Conservation (phyloP, 1,284 basidiomycete species). For the Sanguinoderma infundibulare region DNA sequence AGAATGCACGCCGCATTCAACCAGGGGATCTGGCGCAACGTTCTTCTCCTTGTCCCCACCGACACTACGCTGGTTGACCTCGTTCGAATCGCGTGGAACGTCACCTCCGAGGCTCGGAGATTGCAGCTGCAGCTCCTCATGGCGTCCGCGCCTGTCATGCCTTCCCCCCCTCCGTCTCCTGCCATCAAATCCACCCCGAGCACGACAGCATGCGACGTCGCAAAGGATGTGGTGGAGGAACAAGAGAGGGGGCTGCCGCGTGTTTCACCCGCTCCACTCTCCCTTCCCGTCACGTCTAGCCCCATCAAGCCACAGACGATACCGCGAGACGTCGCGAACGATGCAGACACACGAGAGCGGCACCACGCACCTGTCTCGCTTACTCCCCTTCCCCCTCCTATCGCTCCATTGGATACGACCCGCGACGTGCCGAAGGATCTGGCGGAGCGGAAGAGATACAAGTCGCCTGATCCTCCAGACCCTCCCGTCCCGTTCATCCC, state of each 20-base stretch:
- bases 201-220: not conserved
- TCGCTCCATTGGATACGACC: too few relatives aligned
- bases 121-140: constrained; percentile 19
- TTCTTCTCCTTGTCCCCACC: constrained; percentile 48
- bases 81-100: constrained; percentile 54
- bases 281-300: not conserved
- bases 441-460: too few relatives aligned
- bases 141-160: not conserved
- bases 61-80: constrained; percentile 44
- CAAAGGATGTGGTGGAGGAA: not conserved
- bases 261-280: not conserved
- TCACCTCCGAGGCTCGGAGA: constrained; percentile 50
- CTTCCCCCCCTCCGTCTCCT: not conserved
- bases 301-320: too few relatives aligned
- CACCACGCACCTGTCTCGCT: too few relatives aligned
- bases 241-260: not conserved
- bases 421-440: too few relatives aligned
- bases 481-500: too few relatives aligned
- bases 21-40: constrained; percentile 57
- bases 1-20: constrained; percentile 42
- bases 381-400: too few relatives aligned
- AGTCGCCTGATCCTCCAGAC: too few relatives aligned
- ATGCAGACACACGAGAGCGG: too few relatives aligned
- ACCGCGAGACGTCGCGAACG: too few relatives aligned
- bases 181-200: not conserved